These are phyloP conservation scores for Sarocladium oryzae DNA, from an alignment of 2,329 filamentous ascomycete species.

Conservation along the genomic window DNA sequence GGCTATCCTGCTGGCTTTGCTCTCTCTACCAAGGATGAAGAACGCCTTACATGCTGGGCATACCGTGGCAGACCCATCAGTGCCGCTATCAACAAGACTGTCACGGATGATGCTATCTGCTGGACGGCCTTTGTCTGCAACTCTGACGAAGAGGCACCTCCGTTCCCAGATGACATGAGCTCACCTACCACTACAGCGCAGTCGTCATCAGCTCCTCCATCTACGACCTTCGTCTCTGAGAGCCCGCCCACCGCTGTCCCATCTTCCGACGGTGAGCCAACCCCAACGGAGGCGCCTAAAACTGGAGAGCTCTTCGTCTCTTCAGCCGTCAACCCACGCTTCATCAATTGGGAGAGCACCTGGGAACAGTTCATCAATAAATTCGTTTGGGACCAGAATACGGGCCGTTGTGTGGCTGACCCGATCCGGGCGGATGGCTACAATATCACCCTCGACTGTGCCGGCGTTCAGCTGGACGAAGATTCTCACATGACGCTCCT, in stretches of 20 bases:
- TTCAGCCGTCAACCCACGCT: constrained; percentile 29
- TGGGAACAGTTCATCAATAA: constrained; percentile 33
- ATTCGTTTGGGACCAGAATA: constrained; percentile 32
- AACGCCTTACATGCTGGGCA: constrained; percentile 34
- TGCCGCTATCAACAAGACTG: constrained; percentile 30
- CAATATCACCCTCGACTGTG: constrained; percentile 30
- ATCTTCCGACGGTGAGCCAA: constrained; percentile 21
- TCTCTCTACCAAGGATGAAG: constrained; percentile 32
- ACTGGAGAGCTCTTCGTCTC: constrained; percentile 25
- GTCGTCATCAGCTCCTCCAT: constrained; percentile 24
- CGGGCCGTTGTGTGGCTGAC: constrained; percentile 26
- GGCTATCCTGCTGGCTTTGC: constrained; percentile 33
- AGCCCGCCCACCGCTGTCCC: constrained; percentile 17
- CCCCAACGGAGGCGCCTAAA: constrained; percentile 23
- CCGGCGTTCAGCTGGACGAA: constrained; percentile 29
- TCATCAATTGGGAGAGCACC: constrained; percentile 32
- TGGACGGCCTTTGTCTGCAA: constrained; percentile 37
- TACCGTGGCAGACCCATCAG: constrained; percentile 34
- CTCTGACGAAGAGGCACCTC: constrained; percentile 24
- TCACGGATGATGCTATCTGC: constrained; percentile 30
- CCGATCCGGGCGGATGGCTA: constrained; percentile 28
- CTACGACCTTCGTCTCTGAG: constrained; percentile 26
- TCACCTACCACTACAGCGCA: constrained; percentile 28
- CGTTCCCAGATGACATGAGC: constrained; percentile 28
- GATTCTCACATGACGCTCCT: constrained; percentile 34